Percentiles rank a stretch among this genome's conserved stretches.
Evolutionary conservation across 2,329 filamentous ascomycete genomes (phyloP).

Genomic region (Aspergillus proliferans): DNA sequence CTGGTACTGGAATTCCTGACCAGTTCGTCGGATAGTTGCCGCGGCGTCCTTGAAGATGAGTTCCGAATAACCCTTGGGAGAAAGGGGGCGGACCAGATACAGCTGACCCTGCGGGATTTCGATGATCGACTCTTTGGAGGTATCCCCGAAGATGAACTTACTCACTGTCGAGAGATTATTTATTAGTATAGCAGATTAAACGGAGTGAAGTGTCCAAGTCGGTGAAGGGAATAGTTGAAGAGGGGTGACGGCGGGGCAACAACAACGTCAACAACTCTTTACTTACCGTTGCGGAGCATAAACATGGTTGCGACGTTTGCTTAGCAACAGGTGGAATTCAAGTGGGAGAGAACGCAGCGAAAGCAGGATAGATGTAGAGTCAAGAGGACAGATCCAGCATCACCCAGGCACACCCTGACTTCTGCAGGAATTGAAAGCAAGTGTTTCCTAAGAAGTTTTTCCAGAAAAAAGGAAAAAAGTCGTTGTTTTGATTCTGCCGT

Average conservation of each 20-base stretch:
- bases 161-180: constrained; percentile 53
- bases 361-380: background rate
- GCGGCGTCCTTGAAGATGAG: constrained; percentile 98
- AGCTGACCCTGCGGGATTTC: constrained; percentile 94
- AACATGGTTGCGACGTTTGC: constrained; percentile 42
- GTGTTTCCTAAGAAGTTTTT: background rate
- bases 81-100: constrained; percentile 90
- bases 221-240: constrained; percentile 12
- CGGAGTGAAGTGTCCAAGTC: constrained; percentile 12
- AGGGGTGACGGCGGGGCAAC: constrained; percentile 19
- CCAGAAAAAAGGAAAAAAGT: constrained; percentile 9
- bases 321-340: constrained; percentile 12
- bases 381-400: background rate
- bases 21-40: constrained; percentile 84
- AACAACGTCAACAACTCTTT: constrained; percentile 12
- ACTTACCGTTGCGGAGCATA: constrained; percentile 52
- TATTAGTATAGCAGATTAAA: background rate
- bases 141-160: constrained; percentile 86
- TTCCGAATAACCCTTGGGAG: constrained; percentile 95
- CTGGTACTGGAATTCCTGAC: constrained; percentile 94
- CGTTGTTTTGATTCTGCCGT: constrained; percentile 15
- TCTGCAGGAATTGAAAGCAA: background rate
- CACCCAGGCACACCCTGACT: background rate
- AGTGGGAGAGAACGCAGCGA: background rate
- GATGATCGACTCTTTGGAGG: constrained; percentile 85